A percentile compares a stretch with the other conserved stretches of the same genome.
These are phyloP conservation scores for Quercus gilva DNA, from an alignment of 306 rosid species.

Conservation along the genomic window DNA sequence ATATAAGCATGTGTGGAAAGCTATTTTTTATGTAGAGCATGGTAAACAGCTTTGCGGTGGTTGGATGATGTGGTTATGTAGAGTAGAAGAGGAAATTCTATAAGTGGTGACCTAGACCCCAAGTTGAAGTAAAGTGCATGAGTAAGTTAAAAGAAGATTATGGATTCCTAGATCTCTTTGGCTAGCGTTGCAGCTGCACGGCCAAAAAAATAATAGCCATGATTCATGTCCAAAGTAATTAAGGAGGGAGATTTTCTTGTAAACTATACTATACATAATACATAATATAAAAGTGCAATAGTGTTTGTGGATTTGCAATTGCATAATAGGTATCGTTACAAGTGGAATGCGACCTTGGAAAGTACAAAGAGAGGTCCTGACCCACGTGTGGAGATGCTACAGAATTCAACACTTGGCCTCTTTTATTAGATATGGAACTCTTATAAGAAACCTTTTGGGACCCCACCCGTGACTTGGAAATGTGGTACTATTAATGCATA, in stretches of 20 bases:
- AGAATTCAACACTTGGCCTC: slow-evolving; percentile 38
- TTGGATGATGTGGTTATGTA: neutral
- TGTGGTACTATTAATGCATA: slow-evolving; percentile 40
- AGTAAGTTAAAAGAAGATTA: slow-evolving; percentile 31
- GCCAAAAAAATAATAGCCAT: slow-evolving; percentile 29
- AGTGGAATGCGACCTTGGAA: slow-evolving; percentile 58
- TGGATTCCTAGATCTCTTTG: slow-evolving; percentile 36
- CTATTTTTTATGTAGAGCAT: neutral
- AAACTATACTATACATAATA: neutral
- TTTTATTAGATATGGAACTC: slow-evolving; percentile 24
- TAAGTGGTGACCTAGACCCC: neutral
- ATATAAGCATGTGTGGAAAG: neutral
- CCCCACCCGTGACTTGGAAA: slow-evolving; percentile 60
- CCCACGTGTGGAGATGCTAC: slow-evolving; percentile 50
- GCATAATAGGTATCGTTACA: slow-evolving; percentile 30
- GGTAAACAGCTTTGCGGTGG: neutral
- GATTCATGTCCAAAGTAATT: slow-evolving; percentile 42
- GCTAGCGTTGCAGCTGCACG: slow-evolving; percentile 12
- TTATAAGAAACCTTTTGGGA: slow-evolving; percentile 18
- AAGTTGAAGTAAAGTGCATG: slow-evolving; percentile 23
- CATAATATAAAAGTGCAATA: slow-evolving; percentile 19
- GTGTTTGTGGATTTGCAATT: slow-evolving; percentile 17
- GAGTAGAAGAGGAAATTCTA: neutral
- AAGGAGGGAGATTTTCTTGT: slow-evolving; percentile 45
- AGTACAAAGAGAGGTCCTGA: slow-evolving; percentile 37